Conservation (phyloP, 1,284 basidiomycete genomes). For the Kalmanozyma brasiliensis region DNA sequence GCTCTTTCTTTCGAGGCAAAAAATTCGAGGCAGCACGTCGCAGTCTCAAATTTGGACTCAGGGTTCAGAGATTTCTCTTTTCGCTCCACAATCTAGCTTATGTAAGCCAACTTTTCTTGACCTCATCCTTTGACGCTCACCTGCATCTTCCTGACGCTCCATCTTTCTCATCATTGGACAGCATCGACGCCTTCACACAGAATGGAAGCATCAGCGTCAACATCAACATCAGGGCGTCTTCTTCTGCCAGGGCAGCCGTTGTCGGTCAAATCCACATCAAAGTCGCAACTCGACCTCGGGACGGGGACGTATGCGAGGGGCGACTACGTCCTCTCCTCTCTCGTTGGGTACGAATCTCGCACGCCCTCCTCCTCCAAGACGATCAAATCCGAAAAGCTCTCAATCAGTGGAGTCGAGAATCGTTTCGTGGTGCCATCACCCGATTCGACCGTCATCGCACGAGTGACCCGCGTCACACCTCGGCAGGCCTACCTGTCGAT, state of each 20-base stretch:
- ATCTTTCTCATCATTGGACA: background rate
- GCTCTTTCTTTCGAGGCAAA: slow-evolving; percentile 33
- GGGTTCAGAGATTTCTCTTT: slow-evolving; percentile 8
- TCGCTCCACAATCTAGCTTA: slow-evolving; percentile 22
- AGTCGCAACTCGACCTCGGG: slow-evolving; percentile 36
- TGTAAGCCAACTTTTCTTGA: slow-evolving; percentile 28
- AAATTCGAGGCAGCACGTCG: slow-evolving; percentile 4
- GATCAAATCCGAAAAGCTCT: slow-evolving; percentile 4
- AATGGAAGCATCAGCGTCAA: slow-evolving; percentile 8
- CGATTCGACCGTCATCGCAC: slow-evolving; percentile 73
- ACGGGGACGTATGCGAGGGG: slow-evolving; percentile 54
- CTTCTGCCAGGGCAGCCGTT: slow-evolving; percentile 57
- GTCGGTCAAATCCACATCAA: slow-evolving; percentile 8
- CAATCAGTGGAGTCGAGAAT: slow-evolving; percentile 35
- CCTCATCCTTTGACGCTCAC: background rate
- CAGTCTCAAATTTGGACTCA: background rate
- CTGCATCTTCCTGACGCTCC: background rate
- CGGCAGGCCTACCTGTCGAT: slow-evolving; percentile 88
- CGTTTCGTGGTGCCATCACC: slow-evolving; percentile 56
- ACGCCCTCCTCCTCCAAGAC: slow-evolving; percentile 6
- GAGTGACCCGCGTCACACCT: slow-evolving; percentile 85
- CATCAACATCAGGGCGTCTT: slow-evolving; percentile 15
- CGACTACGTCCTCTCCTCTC: slow-evolving; percentile 54
- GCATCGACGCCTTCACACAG: background rate
- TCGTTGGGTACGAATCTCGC: slow-evolving; percentile 49